phyloP scores from a whole-genome alignment of 495 filamentous ascomycete genomes.

The Penicillium macrosclerotiorum region DNA sequence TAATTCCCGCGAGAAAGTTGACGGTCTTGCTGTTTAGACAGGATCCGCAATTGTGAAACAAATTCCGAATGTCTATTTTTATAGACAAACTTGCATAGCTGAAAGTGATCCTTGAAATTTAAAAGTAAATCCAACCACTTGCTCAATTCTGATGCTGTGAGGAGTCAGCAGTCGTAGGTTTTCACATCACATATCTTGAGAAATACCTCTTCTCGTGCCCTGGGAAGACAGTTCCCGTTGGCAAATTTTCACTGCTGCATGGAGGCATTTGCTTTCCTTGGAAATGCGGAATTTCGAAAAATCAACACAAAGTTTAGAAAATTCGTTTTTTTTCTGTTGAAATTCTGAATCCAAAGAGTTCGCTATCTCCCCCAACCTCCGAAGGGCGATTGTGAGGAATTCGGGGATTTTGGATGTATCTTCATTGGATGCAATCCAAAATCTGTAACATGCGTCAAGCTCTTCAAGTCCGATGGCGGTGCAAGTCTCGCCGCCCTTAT shows the following conservation, averaged over 20 bases:
- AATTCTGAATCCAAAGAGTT: background rate
- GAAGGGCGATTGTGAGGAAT: conserved; percentile 19
- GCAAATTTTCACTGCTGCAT: background rate
- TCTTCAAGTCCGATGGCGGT: conserved; percentile 34
- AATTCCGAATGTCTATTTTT: background rate
- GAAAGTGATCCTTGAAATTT: background rate
- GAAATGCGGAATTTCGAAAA: conserved; percentile 6
- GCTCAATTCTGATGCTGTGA: background rate
- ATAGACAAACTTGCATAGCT: background rate
- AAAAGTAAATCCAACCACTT: background rate
- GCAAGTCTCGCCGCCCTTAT: conserved; percentile 28
- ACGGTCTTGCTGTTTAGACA: background rate
- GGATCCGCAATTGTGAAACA: background rate
- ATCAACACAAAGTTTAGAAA: conserved; percentile 4
- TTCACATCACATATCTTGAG: background rate
- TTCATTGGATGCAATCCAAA: conserved; percentile 33
- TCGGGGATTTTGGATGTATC: conserved; percentile 2
- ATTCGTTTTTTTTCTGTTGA: background rate
- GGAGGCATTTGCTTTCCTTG: conserved; percentile 2
- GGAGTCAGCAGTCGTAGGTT: background rate
- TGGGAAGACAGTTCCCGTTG: background rate
- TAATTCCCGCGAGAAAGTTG: background rate
- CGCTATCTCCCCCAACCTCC: background rate
- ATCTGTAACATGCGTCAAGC: conserved; percentile 14
- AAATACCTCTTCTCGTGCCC: background rate